Evolutionary conservation across 2,329 filamentous ascomycete species (phyloP).

Genomic region (Dactylellina parvicollis): DNA sequence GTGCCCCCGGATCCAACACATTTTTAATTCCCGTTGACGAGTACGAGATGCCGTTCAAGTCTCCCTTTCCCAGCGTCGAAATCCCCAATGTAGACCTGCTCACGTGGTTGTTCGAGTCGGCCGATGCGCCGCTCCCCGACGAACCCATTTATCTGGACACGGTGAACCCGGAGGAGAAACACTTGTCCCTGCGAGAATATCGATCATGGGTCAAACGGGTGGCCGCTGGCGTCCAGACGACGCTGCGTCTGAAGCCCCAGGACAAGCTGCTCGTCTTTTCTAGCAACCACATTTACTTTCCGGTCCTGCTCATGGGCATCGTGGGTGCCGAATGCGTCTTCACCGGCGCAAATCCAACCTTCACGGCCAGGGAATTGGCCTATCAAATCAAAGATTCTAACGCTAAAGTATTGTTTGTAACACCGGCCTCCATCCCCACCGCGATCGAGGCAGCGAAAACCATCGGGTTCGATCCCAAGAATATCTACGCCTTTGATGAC

Average conservation of each 20-base stretch:
- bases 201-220: slow-evolving; percentile 77
- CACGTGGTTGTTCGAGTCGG: slow-evolving; percentile 56
- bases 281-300: slow-evolving; percentile 77
- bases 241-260: slow-evolving; percentile 66
- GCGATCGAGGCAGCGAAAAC: slow-evolving; percentile 73
- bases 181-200: slow-evolving; percentile 72
- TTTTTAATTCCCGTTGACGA: background rate
- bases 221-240: slow-evolving; percentile 65
- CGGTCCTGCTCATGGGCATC: slow-evolving; percentile 75
- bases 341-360: slow-evolving; percentile 77
- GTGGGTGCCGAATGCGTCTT: slow-evolving; percentile 83
- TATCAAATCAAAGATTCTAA: slow-evolving; percentile 79
- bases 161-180: slow-evolving; percentile 72
- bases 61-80: slow-evolving; percentile 37
- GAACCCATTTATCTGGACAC: slow-evolving; percentile 67
- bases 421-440: slow-evolving; percentile 70
- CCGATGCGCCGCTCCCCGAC: slow-evolving; percentile 50
- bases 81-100: slow-evolving; percentile 55
- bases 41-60: slow-evolving; percentile 44
- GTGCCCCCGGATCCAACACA: too few relatives aligned
- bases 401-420: slow-evolving; percentile 71
- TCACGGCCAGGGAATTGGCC: slow-evolving; percentile 75
- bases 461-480: slow-evolving; percentile 67
- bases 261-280: slow-evolving; percentile 79
- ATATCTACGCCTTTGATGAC: slow-evolving; percentile 74